Evolutionary conservation across 1,284 basidiomycete genomes (phyloP), one percentile per base, ranked within the genome.

Genomic region (Heterobasidion irregulare): DNA sequence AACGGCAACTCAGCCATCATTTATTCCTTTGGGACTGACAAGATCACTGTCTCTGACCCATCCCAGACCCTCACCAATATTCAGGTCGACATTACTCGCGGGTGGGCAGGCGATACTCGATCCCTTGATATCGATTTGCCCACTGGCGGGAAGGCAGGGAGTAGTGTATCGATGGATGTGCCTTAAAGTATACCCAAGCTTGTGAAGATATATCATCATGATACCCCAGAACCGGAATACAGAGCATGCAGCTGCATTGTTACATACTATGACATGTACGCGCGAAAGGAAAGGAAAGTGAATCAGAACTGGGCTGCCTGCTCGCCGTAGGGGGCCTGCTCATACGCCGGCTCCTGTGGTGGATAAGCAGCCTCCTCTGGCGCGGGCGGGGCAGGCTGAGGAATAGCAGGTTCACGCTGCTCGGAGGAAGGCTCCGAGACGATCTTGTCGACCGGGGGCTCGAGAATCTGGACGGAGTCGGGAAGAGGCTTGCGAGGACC

Each of bases 401-500:
- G 76, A 41, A 77, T 64, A 52, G 73, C 75, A 32, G 88, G 83
- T 62, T 91, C 89, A 63, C 79, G 79, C 65, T 87, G 84, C 70
- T 92, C 89, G 49, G 89, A 92, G 9, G 84, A 80, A 19, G 89
- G 89, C 68, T 92, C 89, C 33, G 78, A 79, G 58, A 90, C 81
- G 59, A 87, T 74, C 71, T 92, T 92, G 76, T 92, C 89, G 61
- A 86, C 74, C 26, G 82, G 84, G 44, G 91, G 89, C 71, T 97
- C 93, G 68, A 86, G 72, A 70, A 98, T 92, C 67, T 86, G 86
- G 69, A 99, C 95, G 62, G 88, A 89, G 74, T 99, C 97, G 62
- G 97, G 97, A 55, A 99, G 87, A 62, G 95, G 94, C 75, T 94
- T 94, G 73, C 83, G 80, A 68, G 95, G 96, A 57, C 95, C 95